phyloP scores from a whole-genome alignment of 805 yeast species.

The Priceomyces medius region DNA sequence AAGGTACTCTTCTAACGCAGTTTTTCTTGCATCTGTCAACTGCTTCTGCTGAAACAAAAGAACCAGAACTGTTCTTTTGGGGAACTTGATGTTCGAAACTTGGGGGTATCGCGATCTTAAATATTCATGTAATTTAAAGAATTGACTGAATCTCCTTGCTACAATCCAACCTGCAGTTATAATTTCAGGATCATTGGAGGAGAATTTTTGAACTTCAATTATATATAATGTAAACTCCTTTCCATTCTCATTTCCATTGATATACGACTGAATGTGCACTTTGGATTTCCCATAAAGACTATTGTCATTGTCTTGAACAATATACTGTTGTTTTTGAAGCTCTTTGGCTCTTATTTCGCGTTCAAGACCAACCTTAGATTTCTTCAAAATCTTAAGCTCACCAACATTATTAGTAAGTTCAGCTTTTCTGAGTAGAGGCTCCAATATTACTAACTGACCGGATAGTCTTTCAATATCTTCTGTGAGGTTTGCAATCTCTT shows the following conservation, averaged over 20 bases:
- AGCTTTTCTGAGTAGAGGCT: constrained; percentile 73
- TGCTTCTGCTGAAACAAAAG: constrained; percentile 66
- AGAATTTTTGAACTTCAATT: constrained; percentile 65
- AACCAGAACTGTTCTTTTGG: constrained; percentile 61
- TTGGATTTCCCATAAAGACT: constrained; percentile 67
- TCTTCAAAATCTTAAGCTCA: constrained; percentile 65
- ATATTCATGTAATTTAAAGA: constrained; percentile 66
- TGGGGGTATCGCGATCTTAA: constrained; percentile 52
- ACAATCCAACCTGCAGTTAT: constrained; percentile 81
- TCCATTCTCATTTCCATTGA: constrained; percentile 56
- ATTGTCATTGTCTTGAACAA: constrained; percentile 80
- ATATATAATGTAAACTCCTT: constrained; percentile 68
- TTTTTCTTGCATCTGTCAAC: constrained; percentile 62
- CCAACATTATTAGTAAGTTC: constrained; percentile 75
- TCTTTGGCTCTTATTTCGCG: constrained; percentile 75
- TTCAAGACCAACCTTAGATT: constrained; percentile 64
- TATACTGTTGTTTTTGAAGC: constrained; percentile 72
- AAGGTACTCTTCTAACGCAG: constrained; percentile 61
- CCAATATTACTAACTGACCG: constrained; percentile 63
- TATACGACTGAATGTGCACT: constrained; percentile 51
- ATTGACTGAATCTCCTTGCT: constrained; percentile 87
- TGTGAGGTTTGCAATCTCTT: constrained; percentile 61
- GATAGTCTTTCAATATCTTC: constrained; percentile 56
- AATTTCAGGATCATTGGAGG: constrained; percentile 39
- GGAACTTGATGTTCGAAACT: constrained; percentile 50